Percentiles rank a stretch among this genome's conserved stretches.
These are phyloP conservation scores for Tolypocladium inflatum DNA, from an alignment of 2,329 filamentous ascomycete genomes.

Conservation along the genomic window DNA sequence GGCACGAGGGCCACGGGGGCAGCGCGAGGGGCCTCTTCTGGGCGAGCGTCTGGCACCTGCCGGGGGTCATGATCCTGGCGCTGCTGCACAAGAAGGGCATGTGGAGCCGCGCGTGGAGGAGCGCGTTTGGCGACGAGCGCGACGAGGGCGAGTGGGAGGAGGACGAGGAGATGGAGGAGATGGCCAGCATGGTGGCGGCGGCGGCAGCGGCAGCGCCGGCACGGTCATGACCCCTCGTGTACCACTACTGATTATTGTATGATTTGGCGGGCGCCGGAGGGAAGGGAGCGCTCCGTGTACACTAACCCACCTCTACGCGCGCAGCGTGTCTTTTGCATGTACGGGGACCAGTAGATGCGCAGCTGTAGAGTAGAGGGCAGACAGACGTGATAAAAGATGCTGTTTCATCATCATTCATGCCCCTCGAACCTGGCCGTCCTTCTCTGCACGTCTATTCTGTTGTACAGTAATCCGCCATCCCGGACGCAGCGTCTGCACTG, in stretches of 20 bases:
- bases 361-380: background rate
- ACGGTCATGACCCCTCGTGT: background rate
- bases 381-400: background rate
- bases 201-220: background rate
- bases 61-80: slow-evolving; percentile 79
- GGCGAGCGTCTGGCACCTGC: slow-evolving; percentile 96
- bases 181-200: slow-evolving; percentile 24
- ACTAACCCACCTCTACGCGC: background rate
- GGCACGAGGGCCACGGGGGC: slow-evolving; percentile 65
- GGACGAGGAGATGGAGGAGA: slow-evolving; percentile 37
- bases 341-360: background rate
- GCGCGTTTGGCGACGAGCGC: slow-evolving; percentile 49
- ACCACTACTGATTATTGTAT: background rate
- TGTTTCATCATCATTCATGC: background rate
- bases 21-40: slow-evolving; percentile 83
- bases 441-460: background rate
- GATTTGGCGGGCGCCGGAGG: background rate
- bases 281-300: background rate
- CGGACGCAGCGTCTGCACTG: background rate
- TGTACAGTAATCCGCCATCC: background rate
- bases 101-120: slow-evolving; percentile 73
- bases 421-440: background rate
- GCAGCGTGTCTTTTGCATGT: background rate
- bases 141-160: slow-evolving; percentile 50
- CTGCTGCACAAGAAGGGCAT: slow-evolving; percentile 90